These are phyloP conservation scores for Rubia balearica DNA, from an alignment of 305 asterid species.

Conservation along the genomic window DNA sequence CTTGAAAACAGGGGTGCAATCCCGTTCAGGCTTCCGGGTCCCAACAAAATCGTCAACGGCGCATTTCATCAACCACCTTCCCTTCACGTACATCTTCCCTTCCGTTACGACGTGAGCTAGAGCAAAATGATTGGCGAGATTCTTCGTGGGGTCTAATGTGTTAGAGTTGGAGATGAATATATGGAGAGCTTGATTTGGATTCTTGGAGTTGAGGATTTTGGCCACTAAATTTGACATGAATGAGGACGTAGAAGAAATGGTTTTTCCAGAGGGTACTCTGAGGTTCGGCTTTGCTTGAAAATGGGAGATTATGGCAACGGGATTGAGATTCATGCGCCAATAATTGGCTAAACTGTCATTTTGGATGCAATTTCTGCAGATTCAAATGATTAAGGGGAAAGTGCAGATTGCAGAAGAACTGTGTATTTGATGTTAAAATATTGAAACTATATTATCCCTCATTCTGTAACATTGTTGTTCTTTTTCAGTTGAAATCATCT, in stretches of 20 bases:
- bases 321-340: neutral
- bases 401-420: neutral
- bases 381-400: neutral
- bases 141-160: conserved; percentile 33
- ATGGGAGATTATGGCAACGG: neutral
- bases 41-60: conserved; percentile 45
- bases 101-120: conserved; percentile 25
- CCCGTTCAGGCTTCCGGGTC: conserved; percentile 41
- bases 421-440: no score
- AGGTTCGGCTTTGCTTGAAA: conserved; percentile 39
- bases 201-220: conserved; percentile 48
- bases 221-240: conserved; percentile 34
- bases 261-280: conserved; percentile 28
- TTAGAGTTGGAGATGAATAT: conserved; percentile 44
- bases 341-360: conserved; percentile 4
- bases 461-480: no score
- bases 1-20: conserved; percentile 49
- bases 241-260: conserved; percentile 24
- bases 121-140: conserved; percentile 54
- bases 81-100: conserved; percentile 41
- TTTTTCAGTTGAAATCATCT: no score
- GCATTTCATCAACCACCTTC: conserved; percentile 76
- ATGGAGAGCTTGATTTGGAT: conserved; percentile 41
- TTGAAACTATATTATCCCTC: no score
- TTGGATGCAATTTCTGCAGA: neutral